Percentiles rank a stretch among this genome's conserved stretches.
phyloP scores from a whole-genome alignment of 441 rosid species.

The Gossypium davidsonii region DNA sequence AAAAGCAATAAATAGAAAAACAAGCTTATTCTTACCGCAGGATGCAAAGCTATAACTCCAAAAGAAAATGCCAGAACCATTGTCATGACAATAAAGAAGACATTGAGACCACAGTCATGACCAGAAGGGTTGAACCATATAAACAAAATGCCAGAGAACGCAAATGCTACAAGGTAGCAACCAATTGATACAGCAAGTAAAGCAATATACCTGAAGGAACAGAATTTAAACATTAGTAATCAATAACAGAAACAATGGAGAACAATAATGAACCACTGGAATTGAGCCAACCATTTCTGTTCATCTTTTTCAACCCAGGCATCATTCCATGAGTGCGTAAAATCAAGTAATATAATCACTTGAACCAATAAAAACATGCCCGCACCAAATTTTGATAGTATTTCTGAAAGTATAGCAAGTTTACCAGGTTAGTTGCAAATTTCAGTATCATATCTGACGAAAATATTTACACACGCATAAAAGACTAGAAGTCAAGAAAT shows the following conservation, averaged over 20 bases:
- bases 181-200: slow-evolving; percentile 67
- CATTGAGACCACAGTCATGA: slow-evolving; percentile 81
- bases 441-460: neutral
- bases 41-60: slow-evolving; percentile 71
- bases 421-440: neutral
- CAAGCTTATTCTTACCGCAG: slow-evolving; percentile 45
- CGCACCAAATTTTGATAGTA: slow-evolving; percentile 82
- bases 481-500: neutral
- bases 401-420: slow-evolving; percentile 42
- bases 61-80: slow-evolving; percentile 76
- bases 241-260: slow-evolving; percentile 12
- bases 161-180: slow-evolving; percentile 77
- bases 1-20: neutral
- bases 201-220: slow-evolving; percentile 65
- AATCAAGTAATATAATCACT: slow-evolving; percentile 76
- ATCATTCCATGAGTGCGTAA: slow-evolving; percentile 88
- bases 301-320: slow-evolving; percentile 97
- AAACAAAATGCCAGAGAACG: slow-evolving; percentile 75
- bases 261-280: slow-evolving; percentile 4
- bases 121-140: slow-evolving; percentile 97
- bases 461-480: neutral
- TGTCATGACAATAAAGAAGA: slow-evolving; percentile 86
- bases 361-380: slow-evolving; percentile 92
- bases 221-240: slow-evolving; percentile 20
- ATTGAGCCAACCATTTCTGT: slow-evolving; percentile 63